phyloP scores from a whole-genome alignment of 495 filamentous ascomycete species.

The Poronia punctata region DNA sequence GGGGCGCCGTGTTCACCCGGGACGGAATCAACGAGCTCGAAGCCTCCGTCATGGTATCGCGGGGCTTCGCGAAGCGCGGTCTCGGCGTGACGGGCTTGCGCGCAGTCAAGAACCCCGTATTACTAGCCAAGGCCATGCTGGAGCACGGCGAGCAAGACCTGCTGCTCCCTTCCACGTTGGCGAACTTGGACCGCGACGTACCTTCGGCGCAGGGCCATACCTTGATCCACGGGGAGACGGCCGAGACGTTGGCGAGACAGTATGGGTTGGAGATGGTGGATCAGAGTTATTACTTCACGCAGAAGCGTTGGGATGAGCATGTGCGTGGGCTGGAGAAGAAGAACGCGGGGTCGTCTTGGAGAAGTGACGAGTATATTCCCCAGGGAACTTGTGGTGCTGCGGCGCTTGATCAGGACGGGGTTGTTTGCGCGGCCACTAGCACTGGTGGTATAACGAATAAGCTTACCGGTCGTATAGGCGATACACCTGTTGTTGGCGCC shows the following conservation, averaged over 20 bases:
- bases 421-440: conserved; percentile 71
- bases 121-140: conserved; percentile 65
- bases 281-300: conserved; percentile 68
- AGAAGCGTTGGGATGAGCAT: conserved; percentile 80
- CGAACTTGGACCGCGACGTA: conserved; percentile 25
- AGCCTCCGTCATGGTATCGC: conserved; percentile 81
- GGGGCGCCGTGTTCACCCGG: conserved; percentile 79
- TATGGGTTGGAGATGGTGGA: conserved; percentile 67
- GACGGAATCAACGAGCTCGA: conserved; percentile 82
- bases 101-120: conserved; percentile 71
- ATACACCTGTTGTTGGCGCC: conserved; percentile 79
- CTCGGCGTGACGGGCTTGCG: conserved; percentile 67
- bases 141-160: conserved; percentile 51
- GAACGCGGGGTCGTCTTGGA: conserved; percentile 32
- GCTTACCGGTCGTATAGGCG: conserved; percentile 74
- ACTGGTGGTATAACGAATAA: conserved; percentile 91
- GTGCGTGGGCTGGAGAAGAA: conserved; percentile 54
- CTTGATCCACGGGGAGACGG: conserved; percentile 57
- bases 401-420: conserved; percentile 64
- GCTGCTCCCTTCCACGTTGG: conserved; percentile 19
- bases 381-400: conserved; percentile 85
- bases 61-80: conserved; percentile 65
- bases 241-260: conserved; percentile 56
- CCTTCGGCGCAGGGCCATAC: conserved; percentile 55
- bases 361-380: conserved; percentile 55